phyloP scores from a whole-genome alignment of 129 eudicot species.

The Centaurea solstitialis region DNA sequence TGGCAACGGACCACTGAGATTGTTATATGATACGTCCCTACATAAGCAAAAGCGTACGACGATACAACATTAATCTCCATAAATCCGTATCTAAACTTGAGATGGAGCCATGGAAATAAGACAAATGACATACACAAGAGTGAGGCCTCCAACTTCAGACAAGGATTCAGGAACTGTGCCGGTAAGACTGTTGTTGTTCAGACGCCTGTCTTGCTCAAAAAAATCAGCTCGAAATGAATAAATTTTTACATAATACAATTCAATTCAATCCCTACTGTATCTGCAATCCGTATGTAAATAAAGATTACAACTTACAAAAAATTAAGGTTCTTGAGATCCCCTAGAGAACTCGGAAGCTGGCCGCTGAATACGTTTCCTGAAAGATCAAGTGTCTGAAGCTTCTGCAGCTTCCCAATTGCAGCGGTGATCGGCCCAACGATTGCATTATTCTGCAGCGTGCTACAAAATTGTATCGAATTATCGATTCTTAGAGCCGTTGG shows the following conservation, averaged over 20 bases:
- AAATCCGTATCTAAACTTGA: conserved; percentile 5
- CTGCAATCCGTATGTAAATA: not conserved
- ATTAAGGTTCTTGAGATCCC: conserved; percentile 69
- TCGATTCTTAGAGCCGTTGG: not conserved
- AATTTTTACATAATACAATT: not conserved
- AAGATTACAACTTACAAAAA: conserved; percentile 68
- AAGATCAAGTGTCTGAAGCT: conserved; percentile 91
- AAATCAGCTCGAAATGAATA: conserved; percentile 15
- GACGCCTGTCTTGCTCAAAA: conserved; percentile 76
- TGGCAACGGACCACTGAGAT: conserved; percentile 41
- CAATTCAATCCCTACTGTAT: not conserved
- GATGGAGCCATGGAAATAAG: not conserved
- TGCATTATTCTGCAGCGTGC: conserved; percentile 86
- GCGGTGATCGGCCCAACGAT: conserved; percentile 71
- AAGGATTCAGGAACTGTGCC: conserved; percentile 82
- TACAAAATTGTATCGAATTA: conserved; percentile 27
- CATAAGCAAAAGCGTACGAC: not conserved
- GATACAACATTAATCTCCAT: not conserved
- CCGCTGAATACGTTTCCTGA: conserved; percentile 73
- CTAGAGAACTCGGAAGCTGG: conserved; percentile 75
- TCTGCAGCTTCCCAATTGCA: conserved; percentile 72
- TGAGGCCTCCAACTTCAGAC: conserved; percentile 61
- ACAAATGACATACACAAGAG: conserved; percentile 67
- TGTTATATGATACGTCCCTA: conserved; percentile 38
- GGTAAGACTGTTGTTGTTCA: conserved; percentile 89